Base-by-base conservation (phyloP, 202 grass and related monocot species). In the Eragrostis tef region DNA sequence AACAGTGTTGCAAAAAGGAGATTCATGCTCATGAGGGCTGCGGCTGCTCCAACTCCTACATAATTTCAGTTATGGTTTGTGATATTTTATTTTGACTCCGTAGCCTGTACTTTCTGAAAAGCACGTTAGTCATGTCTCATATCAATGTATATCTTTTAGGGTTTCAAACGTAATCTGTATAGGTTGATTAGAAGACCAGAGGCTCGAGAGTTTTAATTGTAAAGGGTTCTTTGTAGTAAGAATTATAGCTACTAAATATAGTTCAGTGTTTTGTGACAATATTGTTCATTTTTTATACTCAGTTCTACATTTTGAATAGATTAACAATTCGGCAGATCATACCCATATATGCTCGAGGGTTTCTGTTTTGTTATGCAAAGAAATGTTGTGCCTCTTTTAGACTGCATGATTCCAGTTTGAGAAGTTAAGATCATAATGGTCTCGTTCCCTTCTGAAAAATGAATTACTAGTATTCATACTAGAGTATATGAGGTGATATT, bases 21-120 rank as follows among this genome's bases (percentile, higher is more conserved):
- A 84, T 65, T 94, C 79, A 85, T 91, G 87, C 24, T 87, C 45
- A 89, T 89, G 84, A 89, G 63, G 72, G 81, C 79, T 77, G 64
- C 57, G 0, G 74, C 84, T 83, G 41, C 85, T 54, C 75, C 79
- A 63, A 75, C 75, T 57, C 64, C 84, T 15, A 75, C 75, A 14
- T 90, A 79, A 84, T 76, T 87, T 58, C 26, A 67, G 47, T n/a
- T 24, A 20, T 50, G 22, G 71, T 31, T 62, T 44, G 62, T 70
- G 57, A 52, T 57, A 11, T 67, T 67, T 53, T 51, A 6, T 46
- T 66, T 66, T 71, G 46, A 58, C 14, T 46, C 2, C 64, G 34
- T 89, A 67, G 25, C 47, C 1, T 63, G 22, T 89, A 89, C 24
- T 73, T 85, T 85, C 12, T 80, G 20, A 49, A 39, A 4, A 6